Evolutionary conservation across 306 rosid species (phyloP).

Genomic region (Cicer bijugum): DNA sequence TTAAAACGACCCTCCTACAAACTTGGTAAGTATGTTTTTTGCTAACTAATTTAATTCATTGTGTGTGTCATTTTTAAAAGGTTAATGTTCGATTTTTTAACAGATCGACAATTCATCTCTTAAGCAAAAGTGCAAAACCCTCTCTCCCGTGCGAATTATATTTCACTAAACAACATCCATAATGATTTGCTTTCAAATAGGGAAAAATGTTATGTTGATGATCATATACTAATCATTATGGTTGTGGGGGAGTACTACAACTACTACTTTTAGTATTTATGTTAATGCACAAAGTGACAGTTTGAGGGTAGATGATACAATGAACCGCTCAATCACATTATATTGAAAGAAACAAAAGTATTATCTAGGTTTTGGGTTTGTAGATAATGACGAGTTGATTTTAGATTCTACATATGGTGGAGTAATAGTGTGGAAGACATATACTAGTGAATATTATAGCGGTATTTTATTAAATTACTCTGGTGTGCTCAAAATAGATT

Average conservation of each 20-base stretch:
- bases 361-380: fast-evolving
- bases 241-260: not conserved
- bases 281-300: not conserved
- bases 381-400: no score
- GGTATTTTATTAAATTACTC: constrained; percentile 4
- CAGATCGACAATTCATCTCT: not conserved
- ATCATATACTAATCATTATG: not conserved
- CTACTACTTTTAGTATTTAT: not conserved
- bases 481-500: constrained; percentile 34
- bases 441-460: not conserved
- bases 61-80: no score
- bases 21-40: no score
- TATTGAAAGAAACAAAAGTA: not conserved
- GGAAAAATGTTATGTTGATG: not conserved
- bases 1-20: no score
- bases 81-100: no score
- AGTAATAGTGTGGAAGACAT: not conserved
- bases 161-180: not conserved
- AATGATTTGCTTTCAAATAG: not conserved
- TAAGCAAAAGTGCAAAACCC: no score
- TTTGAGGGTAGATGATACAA: constrained; percentile 24
- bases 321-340: not conserved
- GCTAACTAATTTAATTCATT: no score
- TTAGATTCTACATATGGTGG: fast-evolving
- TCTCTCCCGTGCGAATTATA: no score